Percentiles rank a stretch among this genome's conserved stretches.
These are phyloP conservation scores for Ophiostoma sp. DNA, from an alignment of 2,329 filamentous ascomycete genomes.

Conservation along the genomic window DNA sequence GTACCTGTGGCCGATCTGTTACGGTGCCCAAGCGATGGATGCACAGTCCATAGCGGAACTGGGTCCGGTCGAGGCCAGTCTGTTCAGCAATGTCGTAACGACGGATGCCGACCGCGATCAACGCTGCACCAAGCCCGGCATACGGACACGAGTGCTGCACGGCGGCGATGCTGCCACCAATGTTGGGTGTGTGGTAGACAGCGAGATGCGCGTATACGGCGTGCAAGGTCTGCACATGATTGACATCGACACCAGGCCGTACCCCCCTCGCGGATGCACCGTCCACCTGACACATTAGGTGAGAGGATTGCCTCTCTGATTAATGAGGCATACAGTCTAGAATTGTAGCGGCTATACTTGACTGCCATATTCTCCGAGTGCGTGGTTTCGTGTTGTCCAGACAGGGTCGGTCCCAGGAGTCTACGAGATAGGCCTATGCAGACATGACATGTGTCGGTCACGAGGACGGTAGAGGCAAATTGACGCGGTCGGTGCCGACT, in stretches of 20 bases:
- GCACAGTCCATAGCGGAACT: background rate
- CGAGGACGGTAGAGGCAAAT: background rate
- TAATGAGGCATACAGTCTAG: background rate
- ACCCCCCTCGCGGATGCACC: background rate
- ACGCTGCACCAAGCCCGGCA: background rate
- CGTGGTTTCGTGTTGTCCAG: background rate
- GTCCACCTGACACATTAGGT: background rate
- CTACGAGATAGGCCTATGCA: background rate
- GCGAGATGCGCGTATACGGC: slow-evolving; percentile 1
- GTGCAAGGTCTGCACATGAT: background rate
- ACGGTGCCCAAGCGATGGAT: background rate
- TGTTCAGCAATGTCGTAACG: background rate
- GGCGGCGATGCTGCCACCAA: background rate
- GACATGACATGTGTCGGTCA: slow-evolving; percentile 3
- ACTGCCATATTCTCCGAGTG: background rate
- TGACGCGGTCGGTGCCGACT: background rate
- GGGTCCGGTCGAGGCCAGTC: background rate
- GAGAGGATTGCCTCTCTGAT: background rate
- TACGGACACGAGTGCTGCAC: background rate
- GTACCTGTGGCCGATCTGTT: background rate
- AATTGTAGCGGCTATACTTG: background rate
- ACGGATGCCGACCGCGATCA: background rate
- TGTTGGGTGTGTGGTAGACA: background rate
- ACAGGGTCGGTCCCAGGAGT: background rate
- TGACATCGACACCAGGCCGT: background rate